A percentile compares a stretch with the other conserved stretches of the same genome.
Conservation (phyloP, 1,139 yeast species). For the Blastobotrys niveus region DNA sequence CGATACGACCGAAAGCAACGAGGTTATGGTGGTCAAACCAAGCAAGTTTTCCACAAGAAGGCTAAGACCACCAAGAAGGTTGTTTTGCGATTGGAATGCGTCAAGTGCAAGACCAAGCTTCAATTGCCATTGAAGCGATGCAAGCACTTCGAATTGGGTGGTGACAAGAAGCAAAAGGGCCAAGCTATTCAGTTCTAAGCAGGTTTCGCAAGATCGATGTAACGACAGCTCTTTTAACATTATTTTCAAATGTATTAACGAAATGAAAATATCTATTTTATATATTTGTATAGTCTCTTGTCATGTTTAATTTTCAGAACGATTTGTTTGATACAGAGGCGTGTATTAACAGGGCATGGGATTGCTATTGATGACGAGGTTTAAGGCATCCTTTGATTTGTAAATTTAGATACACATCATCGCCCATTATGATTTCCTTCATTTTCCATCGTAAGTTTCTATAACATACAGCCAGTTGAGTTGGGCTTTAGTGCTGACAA, state of each 20-base stretch:
- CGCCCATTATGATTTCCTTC: too few species aligned
- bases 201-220: too few species aligned
- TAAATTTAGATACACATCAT: too few species aligned
- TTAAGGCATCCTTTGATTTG: too few species aligned
- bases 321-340: neutral
- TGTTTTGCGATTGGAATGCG: conserved; percentile 98
- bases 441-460: too few species aligned
- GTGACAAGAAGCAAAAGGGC: conserved; percentile 99
- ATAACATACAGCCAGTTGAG: too few species aligned
- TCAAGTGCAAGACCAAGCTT: conserved; percentile 96
- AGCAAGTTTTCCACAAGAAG: conserved; percentile 99
- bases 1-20: conserved; percentile 99
- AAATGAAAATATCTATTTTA: neutral
- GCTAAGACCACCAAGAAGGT: conserved; percentile 99
- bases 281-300: neutral
- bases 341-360: too few species aligned
- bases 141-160: conserved; percentile 99
- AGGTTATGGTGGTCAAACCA: conserved; percentile 99
- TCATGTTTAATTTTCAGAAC: neutral
- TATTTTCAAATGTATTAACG: neutral
- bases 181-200: conserved; percentile 89
- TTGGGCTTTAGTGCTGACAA: too few species aligned
- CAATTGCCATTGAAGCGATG: conserved; percentile 98
- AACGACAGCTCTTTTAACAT: too few species aligned
- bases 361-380: too few species aligned